Evolutionary conservation across 495 filamentous ascomycete genomes (phyloP).

Genomic region (Xylaria acuta): DNA sequence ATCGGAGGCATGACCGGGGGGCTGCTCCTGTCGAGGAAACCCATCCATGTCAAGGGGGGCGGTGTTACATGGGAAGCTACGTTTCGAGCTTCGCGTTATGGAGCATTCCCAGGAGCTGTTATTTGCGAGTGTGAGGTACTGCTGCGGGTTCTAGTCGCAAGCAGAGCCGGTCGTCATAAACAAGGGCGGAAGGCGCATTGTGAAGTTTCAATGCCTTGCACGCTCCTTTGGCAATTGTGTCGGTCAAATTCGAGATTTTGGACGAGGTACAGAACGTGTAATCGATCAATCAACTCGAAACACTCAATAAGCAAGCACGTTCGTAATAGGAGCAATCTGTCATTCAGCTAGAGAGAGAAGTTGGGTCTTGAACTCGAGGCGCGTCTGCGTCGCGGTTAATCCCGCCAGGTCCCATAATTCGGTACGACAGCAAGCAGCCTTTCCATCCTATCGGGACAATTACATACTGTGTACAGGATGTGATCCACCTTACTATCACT

Average conservation of each 20-base stretch:
- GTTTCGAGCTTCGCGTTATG: constrained; percentile 2
- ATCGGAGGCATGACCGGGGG: constrained; percentile 15
- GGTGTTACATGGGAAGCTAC: constrained; percentile 16
- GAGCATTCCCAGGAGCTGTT: constrained; percentile 23
- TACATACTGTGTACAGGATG: not conserved
- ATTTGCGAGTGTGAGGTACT: constrained; percentile 12
- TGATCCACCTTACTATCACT: not conserved
- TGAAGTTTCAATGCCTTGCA: constrained; percentile 6
- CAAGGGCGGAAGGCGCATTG: constrained; percentile 26
- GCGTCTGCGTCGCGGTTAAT: constrained; percentile 25
- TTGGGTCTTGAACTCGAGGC: not conserved
- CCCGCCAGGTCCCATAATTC: not conserved
- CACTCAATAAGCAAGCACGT: not conserved
- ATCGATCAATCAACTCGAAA: not conserved
- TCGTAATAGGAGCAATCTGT: not conserved
- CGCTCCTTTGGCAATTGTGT: not conserved
- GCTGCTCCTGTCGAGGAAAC: not conserved
- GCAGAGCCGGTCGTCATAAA: constrained; percentile 21
- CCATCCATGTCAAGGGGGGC: constrained; percentile 20
- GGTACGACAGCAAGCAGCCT: not conserved
- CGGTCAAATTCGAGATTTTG: not conserved
- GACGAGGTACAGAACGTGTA: not conserved
- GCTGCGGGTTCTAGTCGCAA: constrained; percentile 28
- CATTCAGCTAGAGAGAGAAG: not conserved
- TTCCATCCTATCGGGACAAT: not conserved